Percentiles rank a stretch among this genome's conserved stretches.
Evolutionary conservation across 768 basidiomycete genomes (phyloP).

Genomic region (Lentinula sp.): DNA sequence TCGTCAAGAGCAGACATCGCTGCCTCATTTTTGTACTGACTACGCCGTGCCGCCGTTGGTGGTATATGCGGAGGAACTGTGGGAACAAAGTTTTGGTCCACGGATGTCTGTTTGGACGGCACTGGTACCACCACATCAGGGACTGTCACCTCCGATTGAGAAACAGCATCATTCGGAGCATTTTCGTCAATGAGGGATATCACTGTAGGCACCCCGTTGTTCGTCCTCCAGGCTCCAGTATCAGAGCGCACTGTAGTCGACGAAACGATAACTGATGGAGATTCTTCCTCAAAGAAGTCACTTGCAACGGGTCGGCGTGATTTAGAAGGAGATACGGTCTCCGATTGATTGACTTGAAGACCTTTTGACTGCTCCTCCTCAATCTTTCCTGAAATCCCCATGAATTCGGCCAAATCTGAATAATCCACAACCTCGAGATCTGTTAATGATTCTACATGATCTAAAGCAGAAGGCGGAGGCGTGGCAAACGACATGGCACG

Average conservation of each 20-base stretch:
- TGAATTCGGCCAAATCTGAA: constrained; percentile 66
- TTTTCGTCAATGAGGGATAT: neutral
- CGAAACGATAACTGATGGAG: constrained; percentile 6
- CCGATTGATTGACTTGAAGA: constrained; percentile 11
- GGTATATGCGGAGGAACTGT: constrained; percentile 24
- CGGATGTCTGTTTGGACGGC: neutral
- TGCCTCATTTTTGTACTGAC: constrained; percentile 44
- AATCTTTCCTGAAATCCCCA: constrained; percentile 28
- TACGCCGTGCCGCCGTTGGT: constrained; percentile 16
- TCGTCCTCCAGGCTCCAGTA: constrained; percentile 40
- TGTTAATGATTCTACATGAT: constrained; percentile 40
- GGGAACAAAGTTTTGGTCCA: constrained; percentile 15
- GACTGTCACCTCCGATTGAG: neutral
- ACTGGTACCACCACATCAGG: constrained; percentile 5
- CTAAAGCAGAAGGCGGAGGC: constrained; percentile 29
- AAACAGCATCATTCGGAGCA: neutral
- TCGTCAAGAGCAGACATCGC: constrained; percentile 75
- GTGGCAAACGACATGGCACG: constrained; percentile 23
- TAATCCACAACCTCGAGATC: constrained; percentile 80
- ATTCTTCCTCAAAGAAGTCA: constrained; percentile 64
- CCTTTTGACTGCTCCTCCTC: constrained; percentile 12
- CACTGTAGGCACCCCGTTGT: constrained; percentile 1
- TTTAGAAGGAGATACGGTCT: constrained; percentile 12
- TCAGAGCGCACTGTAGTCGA: constrained; percentile 21
- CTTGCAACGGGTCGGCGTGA: constrained; percentile 49